These are phyloP conservation scores for Chaetomidium leptoderma DNA, from an alignment of 495 filamentous ascomycete species.

Conservation along the genomic window DNA sequence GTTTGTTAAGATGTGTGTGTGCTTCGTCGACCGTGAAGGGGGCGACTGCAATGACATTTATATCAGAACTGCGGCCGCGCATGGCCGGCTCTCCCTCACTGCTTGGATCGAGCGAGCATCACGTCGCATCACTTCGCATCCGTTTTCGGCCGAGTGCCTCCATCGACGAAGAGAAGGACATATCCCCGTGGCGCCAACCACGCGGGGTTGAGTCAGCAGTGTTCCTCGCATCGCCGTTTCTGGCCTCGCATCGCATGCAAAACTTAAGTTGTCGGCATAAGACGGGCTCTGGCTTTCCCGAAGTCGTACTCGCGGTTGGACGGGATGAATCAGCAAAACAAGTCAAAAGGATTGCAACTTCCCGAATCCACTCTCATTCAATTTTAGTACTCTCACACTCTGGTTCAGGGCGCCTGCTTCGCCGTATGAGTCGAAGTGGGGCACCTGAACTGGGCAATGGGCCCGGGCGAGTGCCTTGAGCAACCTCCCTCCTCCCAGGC, in stretches of 20 bases:
- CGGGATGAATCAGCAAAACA: neutral
- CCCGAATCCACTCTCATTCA: no score
- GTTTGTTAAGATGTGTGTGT: neutral
- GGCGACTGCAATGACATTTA: neutral
- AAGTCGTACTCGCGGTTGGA: neutral
- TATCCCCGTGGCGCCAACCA: conserved; percentile 8
- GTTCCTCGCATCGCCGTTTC: neutral
- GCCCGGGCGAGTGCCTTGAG: no score
- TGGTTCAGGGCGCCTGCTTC: neutral
- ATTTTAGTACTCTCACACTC: no score
- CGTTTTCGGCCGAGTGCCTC: neutral
- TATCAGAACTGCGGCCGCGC: neutral
- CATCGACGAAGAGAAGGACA: neutral
- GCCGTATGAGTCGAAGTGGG: conserved; percentile 6
- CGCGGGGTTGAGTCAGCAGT: neutral
- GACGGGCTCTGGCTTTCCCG: neutral
- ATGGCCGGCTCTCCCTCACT: neutral
- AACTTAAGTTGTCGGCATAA: neutral
- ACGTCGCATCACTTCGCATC: neutral
- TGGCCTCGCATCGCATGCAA: neutral
- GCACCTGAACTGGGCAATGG: neutral
- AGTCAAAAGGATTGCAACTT: no score
- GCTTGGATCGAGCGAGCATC: neutral
- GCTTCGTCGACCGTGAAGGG: neutral
- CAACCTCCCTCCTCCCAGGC: no score